Conservation (phyloP, 2,329 filamentous ascomycete species). For the Verticillium nubilum region DNA sequence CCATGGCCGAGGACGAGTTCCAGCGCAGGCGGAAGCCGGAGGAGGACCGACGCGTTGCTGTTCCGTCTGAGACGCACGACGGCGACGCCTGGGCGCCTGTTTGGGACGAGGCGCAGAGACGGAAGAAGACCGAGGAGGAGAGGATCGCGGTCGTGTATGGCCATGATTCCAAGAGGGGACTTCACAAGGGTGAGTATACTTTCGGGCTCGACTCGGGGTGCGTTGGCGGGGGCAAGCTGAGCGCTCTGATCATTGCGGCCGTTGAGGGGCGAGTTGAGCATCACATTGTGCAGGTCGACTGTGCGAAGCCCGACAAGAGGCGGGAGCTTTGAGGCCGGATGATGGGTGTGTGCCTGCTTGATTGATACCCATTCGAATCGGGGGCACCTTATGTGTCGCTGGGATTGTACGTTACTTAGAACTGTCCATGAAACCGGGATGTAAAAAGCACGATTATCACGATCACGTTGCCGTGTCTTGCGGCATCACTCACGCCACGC, state of each 20-base stretch:
- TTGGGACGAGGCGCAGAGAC: constrained; percentile 49
- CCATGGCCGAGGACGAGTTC: constrained; percentile 11
- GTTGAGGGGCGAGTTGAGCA: constrained; percentile 26
- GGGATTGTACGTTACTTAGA: background rate
- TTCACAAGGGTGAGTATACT: constrained; percentile 58
- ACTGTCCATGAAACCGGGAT: no score
- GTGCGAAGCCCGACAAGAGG: constrained; percentile 17
- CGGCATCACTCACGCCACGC: no score
- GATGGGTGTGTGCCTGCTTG: background rate
- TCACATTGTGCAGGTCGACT: constrained; percentile 34
- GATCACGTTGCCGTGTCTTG: no score
- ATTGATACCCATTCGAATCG: background rate
- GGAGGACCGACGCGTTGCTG: constrained; percentile 22
- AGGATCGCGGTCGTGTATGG: constrained; percentile 66
- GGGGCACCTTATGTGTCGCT: background rate
- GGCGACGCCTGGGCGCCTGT: constrained; percentile 64
- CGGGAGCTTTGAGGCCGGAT: background rate
- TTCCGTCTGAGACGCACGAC: constrained; percentile 35
- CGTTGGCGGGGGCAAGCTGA: constrained; percentile 67
- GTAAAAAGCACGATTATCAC: background rate
- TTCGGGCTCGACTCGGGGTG: constrained; percentile 86
- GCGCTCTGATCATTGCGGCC: constrained; percentile 68
- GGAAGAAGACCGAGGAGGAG: constrained; percentile 16
- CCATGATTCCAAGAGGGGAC: constrained; percentile 71
- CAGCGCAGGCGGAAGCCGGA: constrained; percentile 8